Evolutionary conservation across 1,284 basidiomycete species (phyloP).

Genomic region (Hortiboletus rubellus): DNA sequence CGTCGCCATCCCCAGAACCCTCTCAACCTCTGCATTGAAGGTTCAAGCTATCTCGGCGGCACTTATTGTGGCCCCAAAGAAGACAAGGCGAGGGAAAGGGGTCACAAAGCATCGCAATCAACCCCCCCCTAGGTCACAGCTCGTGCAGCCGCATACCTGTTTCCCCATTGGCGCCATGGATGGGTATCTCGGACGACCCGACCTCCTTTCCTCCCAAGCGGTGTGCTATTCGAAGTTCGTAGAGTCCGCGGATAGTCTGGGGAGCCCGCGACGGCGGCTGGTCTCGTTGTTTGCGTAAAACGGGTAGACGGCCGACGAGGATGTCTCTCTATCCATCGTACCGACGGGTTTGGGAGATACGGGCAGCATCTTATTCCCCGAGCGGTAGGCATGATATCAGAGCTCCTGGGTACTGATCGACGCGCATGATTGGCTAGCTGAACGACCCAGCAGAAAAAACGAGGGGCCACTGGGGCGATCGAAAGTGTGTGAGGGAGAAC

Average conservation of each 20-base stretch:
- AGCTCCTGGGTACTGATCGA: slow-evolving; percentile 31
- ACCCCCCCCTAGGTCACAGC: too few species aligned
- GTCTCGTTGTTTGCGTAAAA: slow-evolving; percentile 30
- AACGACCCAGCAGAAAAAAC: neutral
- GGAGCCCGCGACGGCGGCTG: slow-evolving; percentile 12
- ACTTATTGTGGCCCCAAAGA: slow-evolving; percentile 69
- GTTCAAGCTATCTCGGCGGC: slow-evolving; percentile 50
- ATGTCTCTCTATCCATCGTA: slow-evolving; percentile 2
- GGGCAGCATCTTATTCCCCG: slow-evolving; percentile 26
- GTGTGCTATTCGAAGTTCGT: slow-evolving; percentile 39
- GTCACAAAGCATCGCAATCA: too few species aligned
- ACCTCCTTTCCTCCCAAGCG: slow-evolving; percentile 31
- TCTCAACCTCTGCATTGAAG: slow-evolving; percentile 44
- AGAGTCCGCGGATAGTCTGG: slow-evolving; percentile 23
- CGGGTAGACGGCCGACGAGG: neutral
- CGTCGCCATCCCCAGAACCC: slow-evolving; percentile 62
- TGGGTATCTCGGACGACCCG: slow-evolving; percentile 34
- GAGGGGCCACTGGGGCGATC: neutral
- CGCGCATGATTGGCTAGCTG: slow-evolving; percentile 10
- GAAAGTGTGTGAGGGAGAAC: neutral
- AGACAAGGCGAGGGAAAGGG: slow-evolving; percentile 37
- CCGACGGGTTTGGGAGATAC: neutral
- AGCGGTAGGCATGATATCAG: slow-evolving; percentile 28
- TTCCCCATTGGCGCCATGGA: slow-evolving; percentile 17
- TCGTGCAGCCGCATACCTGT: too few species aligned